Conservation (phyloP, 2,329 filamentous ascomycete species). For the Alternaria dauci region DNA sequence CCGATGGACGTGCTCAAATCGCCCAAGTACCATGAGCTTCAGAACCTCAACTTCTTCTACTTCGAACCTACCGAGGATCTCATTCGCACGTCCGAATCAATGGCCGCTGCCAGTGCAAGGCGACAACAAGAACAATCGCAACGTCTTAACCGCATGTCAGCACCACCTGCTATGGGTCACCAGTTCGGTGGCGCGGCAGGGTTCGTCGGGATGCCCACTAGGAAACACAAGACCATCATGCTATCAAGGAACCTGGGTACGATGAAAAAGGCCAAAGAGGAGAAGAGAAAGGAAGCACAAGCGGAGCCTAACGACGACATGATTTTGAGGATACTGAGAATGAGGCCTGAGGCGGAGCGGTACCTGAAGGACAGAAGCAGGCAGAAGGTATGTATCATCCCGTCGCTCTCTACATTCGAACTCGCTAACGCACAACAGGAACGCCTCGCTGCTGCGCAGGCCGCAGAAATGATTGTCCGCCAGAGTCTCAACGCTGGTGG, state of each 20-base stretch:
- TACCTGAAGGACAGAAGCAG: slow-evolving; percentile 91
- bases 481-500: slow-evolving; percentile 78
- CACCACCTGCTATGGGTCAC: slow-evolving; percentile 66
- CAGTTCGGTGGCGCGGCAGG: slow-evolving; percentile 61
- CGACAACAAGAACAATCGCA: slow-evolving; percentile 70
- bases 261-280: slow-evolving; percentile 94
- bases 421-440: slow-evolving; percentile 57
- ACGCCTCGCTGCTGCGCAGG: slow-evolving; percentile 85
- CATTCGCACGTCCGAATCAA: slow-evolving; percentile 93
- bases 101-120: slow-evolving; percentile 86
- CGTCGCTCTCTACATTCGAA: not conserved
- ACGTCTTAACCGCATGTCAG: slow-evolving; percentile 73
- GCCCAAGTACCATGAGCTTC: slow-evolving; percentile 97
- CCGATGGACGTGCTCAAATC: slow-evolving; percentile 92
- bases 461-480: slow-evolving; percentile 91
- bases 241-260: slow-evolving; percentile 92
- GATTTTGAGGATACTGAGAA: slow-evolving; percentile 92
- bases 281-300: slow-evolving; percentile 93
- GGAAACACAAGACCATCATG: slow-evolving; percentile 74
- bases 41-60: slow-evolving; percentile 98
- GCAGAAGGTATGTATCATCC: slow-evolving; percentile 68
- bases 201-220: slow-evolving; percentile 68
- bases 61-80: slow-evolving; percentile 90
- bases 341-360: slow-evolving; percentile 86
- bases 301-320: slow-evolving; percentile 98